Evolutionary conservation across 1,284 basidiomycete species (phyloP).

Genomic region (Prillingera fragicola): DNA sequence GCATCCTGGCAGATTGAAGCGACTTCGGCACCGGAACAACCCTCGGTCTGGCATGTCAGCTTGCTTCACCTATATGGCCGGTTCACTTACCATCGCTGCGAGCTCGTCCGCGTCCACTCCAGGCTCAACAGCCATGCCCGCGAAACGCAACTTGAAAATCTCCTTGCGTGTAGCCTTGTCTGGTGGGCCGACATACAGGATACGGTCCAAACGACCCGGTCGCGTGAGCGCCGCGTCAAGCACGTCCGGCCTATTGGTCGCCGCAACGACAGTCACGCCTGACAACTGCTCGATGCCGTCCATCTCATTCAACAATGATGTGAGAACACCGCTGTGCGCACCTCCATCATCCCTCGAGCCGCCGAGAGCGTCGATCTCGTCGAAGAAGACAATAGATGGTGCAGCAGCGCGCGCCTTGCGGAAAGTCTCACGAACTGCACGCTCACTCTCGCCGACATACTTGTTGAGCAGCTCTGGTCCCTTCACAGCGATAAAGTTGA

Average conservation of each 20-base stretch:
- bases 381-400: slow-evolving; percentile 95
- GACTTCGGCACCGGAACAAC: slow-evolving; percentile 95
- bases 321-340: slow-evolving; percentile 77
- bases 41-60: slow-evolving; percentile 62
- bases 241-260: slow-evolving; percentile 90
- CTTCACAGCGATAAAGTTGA: slow-evolving; percentile 97
- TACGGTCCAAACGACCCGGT: slow-evolving; percentile 90
- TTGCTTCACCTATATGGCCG: background rate
- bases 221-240: slow-evolving; percentile 92
- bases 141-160: slow-evolving; percentile 72
- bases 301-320: slow-evolving; percentile 94
- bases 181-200: slow-evolving; percentile 91
- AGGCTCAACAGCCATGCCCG: slow-evolving; percentile 71
- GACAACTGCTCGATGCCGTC: slow-evolving; percentile 91
- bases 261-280: slow-evolving; percentile 90
- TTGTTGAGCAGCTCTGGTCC: slow-evolving; percentile 96
- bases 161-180: slow-evolving; percentile 71
- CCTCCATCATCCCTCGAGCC: slow-evolving; percentile 62
- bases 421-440: slow-evolving; percentile 90
- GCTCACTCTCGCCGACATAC: slow-evolving; percentile 95
- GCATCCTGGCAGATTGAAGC: slow-evolving; percentile 92
- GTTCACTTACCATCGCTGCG: slow-evolving; percentile 62
- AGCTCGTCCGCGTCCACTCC: slow-evolving; percentile 65
- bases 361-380: slow-evolving; percentile 94
- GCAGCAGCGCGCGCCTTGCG: slow-evolving; percentile 87